These are phyloP conservation scores for Talaromyces borbonicus DNA, from an alignment of 495 filamentous ascomycete species.

Conservation along the genomic window DNA sequence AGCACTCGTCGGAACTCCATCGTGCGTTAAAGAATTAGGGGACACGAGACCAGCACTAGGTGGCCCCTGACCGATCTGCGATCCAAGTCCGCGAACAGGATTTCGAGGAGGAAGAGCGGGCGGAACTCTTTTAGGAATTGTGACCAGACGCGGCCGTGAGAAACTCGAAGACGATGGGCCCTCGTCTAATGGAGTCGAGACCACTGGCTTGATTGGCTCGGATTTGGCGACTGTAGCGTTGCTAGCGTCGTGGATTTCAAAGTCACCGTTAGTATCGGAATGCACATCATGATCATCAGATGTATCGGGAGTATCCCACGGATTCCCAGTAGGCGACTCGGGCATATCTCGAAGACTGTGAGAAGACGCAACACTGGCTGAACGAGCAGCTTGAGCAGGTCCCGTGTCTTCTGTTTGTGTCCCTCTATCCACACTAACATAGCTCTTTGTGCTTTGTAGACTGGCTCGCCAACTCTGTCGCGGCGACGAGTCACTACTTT, in stretches of 20 bases:
- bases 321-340: slow-evolving; percentile 22
- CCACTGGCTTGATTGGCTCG: slow-evolving; percentile 36
- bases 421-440: slow-evolving; percentile 45
- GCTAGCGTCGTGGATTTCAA: slow-evolving; percentile 34
- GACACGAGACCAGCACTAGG: slow-evolving; percentile 14
- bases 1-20: slow-evolving; percentile 13
- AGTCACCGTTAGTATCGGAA: slow-evolving; percentile 14
- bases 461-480: slow-evolving; percentile 56
- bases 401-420: slow-evolving; percentile 50
- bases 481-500: slow-evolving; percentile 55
- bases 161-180: slow-evolving; percentile 41
- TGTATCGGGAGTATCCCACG: slow-evolving; percentile 20
- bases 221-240: slow-evolving; percentile 37
- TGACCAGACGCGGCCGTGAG: slow-evolving; percentile 55
- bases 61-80: slow-evolving; percentile 10
- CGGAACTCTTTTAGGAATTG: slow-evolving; percentile 59
- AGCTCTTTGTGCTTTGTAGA: slow-evolving; percentile 42
- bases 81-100: slow-evolving; percentile 34
- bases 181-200: slow-evolving; percentile 30
- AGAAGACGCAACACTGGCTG: slow-evolving; percentile 35
- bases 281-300: slow-evolving; percentile 13
- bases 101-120: slow-evolving; percentile 56
- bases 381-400: slow-evolving; percentile 20
- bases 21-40: slow-evolving; percentile 9
- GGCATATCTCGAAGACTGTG: slow-evolving; percentile 34